phyloP scores from a whole-genome alignment of 1,284 basidiomycete genomes.

The Neolentinus lepideus region DNA sequence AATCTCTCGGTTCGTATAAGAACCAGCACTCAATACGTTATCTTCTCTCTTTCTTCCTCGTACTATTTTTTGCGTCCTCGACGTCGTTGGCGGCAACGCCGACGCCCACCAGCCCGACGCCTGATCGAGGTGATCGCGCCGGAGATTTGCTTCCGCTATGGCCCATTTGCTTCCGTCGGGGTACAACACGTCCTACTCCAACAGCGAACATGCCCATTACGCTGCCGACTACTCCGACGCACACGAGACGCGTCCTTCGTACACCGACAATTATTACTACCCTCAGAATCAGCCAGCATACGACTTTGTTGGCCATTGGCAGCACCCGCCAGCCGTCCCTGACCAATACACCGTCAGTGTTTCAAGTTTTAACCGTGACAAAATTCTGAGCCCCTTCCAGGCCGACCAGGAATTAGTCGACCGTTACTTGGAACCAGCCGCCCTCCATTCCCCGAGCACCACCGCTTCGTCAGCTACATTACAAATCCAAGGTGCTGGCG shows the following conservation, averaged over 20 bases:
- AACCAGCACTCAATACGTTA: not conserved
- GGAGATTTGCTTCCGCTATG: slow-evolving; percentile 1
- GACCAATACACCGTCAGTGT: not conserved
- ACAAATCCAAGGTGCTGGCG: not conserved
- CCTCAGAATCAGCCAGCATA: not conserved
- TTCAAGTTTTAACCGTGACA: not conserved
- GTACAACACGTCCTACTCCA: not conserved
- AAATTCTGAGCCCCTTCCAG: not conserved
- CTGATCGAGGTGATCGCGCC: not conserved
- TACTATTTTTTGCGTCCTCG: not conserved
- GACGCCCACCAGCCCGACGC: too few species aligned
- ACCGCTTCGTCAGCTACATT: not conserved
- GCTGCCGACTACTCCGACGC: not conserved
- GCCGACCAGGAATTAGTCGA: not conserved
- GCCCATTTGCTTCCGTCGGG: slow-evolving; percentile 3
- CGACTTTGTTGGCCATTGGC: not conserved
- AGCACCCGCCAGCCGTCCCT: not conserved
- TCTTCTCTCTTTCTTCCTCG: not conserved
- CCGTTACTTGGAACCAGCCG: not conserved
- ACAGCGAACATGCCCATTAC: not conserved
- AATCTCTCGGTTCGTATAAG: not conserved
- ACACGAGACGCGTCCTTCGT: not conserved
- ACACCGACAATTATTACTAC: not conserved
- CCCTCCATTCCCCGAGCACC: not conserved
- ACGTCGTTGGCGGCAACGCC: not conserved